Base-by-base conservation (phyloP, 2,329 filamentous ascomycete genomes). In the Aspergillus calidoustus region DNA sequence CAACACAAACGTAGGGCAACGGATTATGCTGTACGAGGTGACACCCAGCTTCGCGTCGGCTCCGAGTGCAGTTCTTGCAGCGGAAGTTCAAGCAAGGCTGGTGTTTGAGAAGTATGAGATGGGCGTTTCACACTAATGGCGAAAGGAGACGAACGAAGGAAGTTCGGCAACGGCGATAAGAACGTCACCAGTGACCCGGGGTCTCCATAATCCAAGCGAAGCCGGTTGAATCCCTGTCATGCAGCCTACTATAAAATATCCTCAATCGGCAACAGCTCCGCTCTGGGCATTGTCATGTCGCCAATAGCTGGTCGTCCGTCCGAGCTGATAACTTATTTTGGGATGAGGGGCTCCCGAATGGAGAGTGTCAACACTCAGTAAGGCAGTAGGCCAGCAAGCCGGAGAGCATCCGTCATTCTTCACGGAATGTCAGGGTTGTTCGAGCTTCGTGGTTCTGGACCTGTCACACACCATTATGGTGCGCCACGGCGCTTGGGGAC, bases 401-500 rank as follows among this genome's bases (percentile, higher is more conserved):
- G 34, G 34, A 41, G 34, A 41, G 38, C 38, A 47, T 23, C n/a
- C 44, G 44, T 47, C n/a, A 47, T 47, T 47, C 44, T 47, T 47
- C 44, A 47, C 44, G 44, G 34, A 15, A 15, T 41, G 34, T 13
- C 34, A 41, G 34, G 34, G 34, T 41, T 41, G 34, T 41, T 41
- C 9, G 34, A 41, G 34, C 34, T 41, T 41, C 34, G 13, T 41
- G 34, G 34, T 17, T 41, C 34, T 41, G 34, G 34, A 50, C 48
- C 48, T 50, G 48, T 50, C 48, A 50, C 13, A 50, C 48, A 47
- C 44, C 19, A 17, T 31, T 7, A 17, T 6, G 13, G 25, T n/a
- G 48, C 48, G 48, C 48, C 48, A 31, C 48, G 48, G 48, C 48
- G 48, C 48, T 50, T 50, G 48, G 48, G 48, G 22, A 8, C 7